These are phyloP conservation scores for Agrocybe pediades DNA, from an alignment of 768 basidiomycete genomes.

Conservation along the genomic window DNA sequence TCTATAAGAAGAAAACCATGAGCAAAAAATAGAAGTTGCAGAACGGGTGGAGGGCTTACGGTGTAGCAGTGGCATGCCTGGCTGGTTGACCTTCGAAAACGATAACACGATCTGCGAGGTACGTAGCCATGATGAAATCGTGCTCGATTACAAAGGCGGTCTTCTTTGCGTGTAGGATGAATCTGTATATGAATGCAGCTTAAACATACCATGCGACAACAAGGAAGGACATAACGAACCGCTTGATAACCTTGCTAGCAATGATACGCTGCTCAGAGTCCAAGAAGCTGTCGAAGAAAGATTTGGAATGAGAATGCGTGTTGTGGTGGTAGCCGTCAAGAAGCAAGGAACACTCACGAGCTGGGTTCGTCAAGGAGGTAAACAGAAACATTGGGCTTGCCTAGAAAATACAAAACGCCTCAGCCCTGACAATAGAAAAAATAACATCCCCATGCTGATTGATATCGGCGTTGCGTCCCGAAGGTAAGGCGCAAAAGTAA, in stretches of 20 bases:
- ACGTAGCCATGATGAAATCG: slow-evolving; percentile 99
- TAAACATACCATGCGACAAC: neutral
- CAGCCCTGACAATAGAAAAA: slow-evolving; percentile 10
- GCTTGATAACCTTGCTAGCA: slow-evolving; percentile 96
- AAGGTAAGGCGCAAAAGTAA: neutral
- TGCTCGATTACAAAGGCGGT: slow-evolving; percentile 99
- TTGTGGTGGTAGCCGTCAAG: neutral
- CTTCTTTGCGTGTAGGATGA: slow-evolving; percentile 95
- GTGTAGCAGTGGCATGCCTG: slow-evolving; percentile 84
- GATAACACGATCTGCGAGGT: slow-evolving; percentile 96
- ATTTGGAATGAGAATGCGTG: neutral
- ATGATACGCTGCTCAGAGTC: slow-evolving; percentile 99
- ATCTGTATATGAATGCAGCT: slow-evolving; percentile 45
- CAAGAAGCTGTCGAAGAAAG: slow-evolving; percentile 64
- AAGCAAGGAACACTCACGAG: slow-evolving; percentile 44
- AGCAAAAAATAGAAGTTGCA: neutral
- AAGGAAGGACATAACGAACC: slow-evolving; percentile 44
- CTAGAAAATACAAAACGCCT: slow-evolving; percentile 27
- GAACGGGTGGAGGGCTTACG: slow-evolving; percentile 48
- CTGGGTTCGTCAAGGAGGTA: slow-evolving; percentile 97
- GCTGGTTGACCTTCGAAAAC: slow-evolving; percentile 91
- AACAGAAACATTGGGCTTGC: slow-evolving; percentile 79
- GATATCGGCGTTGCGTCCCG: neutral
- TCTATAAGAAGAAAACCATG: slow-evolving; percentile 37
- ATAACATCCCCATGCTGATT: slow-evolving; percentile 1